These are phyloP conservation scores for Viola odorata DNA, from an alignment of 345 rosid genomes.

Conservation along the genomic window DNA sequence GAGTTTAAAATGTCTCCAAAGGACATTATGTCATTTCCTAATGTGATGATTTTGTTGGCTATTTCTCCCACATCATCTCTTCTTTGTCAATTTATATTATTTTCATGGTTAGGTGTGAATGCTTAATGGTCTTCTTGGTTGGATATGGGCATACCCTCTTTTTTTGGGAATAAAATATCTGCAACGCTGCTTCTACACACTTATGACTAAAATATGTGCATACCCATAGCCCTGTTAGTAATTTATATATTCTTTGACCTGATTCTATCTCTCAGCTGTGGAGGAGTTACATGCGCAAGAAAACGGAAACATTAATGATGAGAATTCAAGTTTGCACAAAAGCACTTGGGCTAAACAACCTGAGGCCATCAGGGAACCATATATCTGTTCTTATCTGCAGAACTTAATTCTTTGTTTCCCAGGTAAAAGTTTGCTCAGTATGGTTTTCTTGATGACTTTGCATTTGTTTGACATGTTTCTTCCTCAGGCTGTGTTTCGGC, in stretches of 20 bases:
- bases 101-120: neutral
- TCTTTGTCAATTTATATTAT: neutral
- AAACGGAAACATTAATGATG: conserved; percentile 14
- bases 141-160: neutral
- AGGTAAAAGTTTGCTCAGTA: conserved; percentile 35
- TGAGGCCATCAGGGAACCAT: conserved; percentile 46
- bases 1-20: neutral
- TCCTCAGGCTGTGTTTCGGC: conserved; percentile 68
- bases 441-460: conserved; percentile 9
- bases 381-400: conserved; percentile 38
- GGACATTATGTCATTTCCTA: neutral
- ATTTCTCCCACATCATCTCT: neutral
- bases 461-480: neutral
- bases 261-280: conserved; percentile 38
- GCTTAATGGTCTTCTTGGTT: conserved; percentile 1
- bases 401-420: conserved; percentile 66
- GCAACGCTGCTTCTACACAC: too few relatives aligned
- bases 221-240: too few relatives aligned
- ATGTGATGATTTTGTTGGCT: neutral
- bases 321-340: conserved; percentile 28
- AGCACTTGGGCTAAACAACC: conserved; percentile 55
- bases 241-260: conserved; percentile 11
- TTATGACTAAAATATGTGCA: too few relatives aligned
- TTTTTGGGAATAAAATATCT: too few relatives aligned
- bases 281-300: conserved; percentile 36